Conservation (phyloP, 129 eudicot species). For the Gnaphalium uliginosum region DNA sequence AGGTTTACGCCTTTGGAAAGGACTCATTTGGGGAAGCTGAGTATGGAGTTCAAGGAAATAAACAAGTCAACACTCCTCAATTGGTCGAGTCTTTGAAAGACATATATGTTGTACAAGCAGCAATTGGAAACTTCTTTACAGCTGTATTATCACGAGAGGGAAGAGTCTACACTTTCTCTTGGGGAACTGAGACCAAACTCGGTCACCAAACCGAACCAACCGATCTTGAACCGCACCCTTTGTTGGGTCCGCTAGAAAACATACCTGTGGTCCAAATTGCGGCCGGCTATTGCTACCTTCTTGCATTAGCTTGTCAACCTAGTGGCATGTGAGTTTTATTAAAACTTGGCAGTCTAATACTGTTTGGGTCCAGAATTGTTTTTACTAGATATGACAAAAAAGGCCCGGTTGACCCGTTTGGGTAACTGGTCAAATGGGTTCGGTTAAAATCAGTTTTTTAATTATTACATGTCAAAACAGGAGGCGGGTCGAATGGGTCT, state of each 20-base stretch:
- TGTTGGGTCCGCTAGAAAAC: slow-evolving; percentile 82
- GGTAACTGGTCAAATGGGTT: no score
- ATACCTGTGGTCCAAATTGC: slow-evolving; percentile 94
- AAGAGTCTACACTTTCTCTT: slow-evolving; percentile 81
- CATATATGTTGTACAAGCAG: slow-evolving; percentile 93
- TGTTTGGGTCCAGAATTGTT: neutral
- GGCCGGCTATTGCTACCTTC: slow-evolving; percentile 95
- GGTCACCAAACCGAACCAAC: slow-evolving; percentile 90
- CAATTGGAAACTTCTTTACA: slow-evolving; percentile 92
- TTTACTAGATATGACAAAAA: no score
- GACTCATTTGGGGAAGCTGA: slow-evolving; percentile 93
- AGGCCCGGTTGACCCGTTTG: neutral
- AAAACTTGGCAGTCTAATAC: neutral
- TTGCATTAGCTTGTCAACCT: slow-evolving; percentile 90
- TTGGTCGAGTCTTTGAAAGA: slow-evolving; percentile 83
- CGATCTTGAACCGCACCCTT: slow-evolving; percentile 79
- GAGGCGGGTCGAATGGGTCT: neutral
- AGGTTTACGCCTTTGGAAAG: slow-evolving; percentile 88
- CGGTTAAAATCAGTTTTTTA: no score
- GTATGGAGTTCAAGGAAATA: slow-evolving; percentile 75
- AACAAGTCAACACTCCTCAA: slow-evolving; percentile 64
- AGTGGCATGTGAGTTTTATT: slow-evolving; percentile 76
- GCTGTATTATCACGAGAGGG: slow-evolving; percentile 95
- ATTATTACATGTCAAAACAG: neutral
- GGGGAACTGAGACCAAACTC: slow-evolving; percentile 90